Evolutionary conservation across 345 rosid genomes (phyloP), one percentile per base, ranked within the genome.

Genomic region (Eucalyptus sp.): DNA sequence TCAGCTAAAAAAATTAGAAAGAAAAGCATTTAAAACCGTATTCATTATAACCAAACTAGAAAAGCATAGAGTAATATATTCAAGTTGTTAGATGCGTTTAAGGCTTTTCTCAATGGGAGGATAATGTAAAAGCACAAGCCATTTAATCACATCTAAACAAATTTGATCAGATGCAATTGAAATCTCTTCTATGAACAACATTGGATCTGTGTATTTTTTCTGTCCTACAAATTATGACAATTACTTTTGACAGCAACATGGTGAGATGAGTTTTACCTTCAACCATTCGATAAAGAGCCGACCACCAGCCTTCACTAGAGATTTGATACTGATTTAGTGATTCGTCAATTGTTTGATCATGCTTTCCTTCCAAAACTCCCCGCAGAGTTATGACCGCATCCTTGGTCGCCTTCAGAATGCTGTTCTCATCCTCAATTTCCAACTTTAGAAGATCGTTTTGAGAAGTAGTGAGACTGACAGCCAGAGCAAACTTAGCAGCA

Each of bases 291-390:
- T 93, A 92, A 51, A 96, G 94, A 87, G 96, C 58, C 17, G 94
- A 91, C 96, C 95, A 93, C 98, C 98, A 94, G 90, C 94, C 60
- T n/a, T 92, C 94, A 48, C 90, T 86, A 3, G 96, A 88, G 89
- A 94, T 89, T 83, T 90, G 90, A 90, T 91, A 71, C 56, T 88
- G 93, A 27, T 89, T 54, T 56, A 95, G 89, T 16, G 93, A 86
- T 43, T 90, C 91, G 25, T 91, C 92, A 29, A 95, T 94, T 18
- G n/a, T 90, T 91, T 91, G 89, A 54, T 93, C 88, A 41, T 94
- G 95, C 89, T 93, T 96, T 44, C 96, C 95, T 89, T 91, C 95
- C 89, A 95, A 89, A 88, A 96, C 94, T 89, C 92, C 94, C 92
- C 90, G 93, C 86, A 95, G 90, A 4, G 94, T 94, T 62, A 92